Evolutionary conservation across 2,329 filamentous ascomycete species (phyloP), one percentile per base, ranked within the genome.

Genomic region (Chrysosporium keratinophilum): DNA sequence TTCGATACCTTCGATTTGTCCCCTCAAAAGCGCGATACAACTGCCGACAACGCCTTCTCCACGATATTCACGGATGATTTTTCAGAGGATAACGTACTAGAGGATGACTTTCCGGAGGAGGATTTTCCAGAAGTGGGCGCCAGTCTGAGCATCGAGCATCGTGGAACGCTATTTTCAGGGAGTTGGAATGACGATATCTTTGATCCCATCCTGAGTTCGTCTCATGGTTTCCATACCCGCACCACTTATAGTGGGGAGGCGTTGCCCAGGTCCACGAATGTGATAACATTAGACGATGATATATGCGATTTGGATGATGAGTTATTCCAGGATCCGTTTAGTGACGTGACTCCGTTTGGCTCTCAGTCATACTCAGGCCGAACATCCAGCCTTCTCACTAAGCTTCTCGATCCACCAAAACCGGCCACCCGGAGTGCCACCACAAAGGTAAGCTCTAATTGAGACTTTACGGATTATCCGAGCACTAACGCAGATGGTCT

Each of bases 171-270:
- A n/a, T 31, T 14, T 6, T 39, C 19, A 12, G 40, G 39, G 31
- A 40, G 14, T 2, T 47, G 53, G 14, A 59, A 56, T 6, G 55
- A 61, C 6, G 55, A 64, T 31, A 63, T 67, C 3, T 69, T 65
- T 1, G 73, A 74, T 58, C 68, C 71, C 1, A 72, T 74, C 56
- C 60, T 67, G 3, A 72, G 71, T 52, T 73, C 70, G 0, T 75
- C 72, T 4, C 71, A 71, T 15, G 66, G 66, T 0, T 66, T 63
- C 3, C 63, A 67, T 46, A 62, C 58, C 33, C 47, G 53, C 14
- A 52, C 45, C 5, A 53, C 48, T 33, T 48, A 49, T 44, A 40
- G 2, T 14, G 44, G 12, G 20, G 51, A n/a, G 12, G 42, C 5
- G 12, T 44, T 57, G 17, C 60, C 50, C 33, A 61, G 56, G 23